phyloP scores from a whole-genome alignment of 129 eudicot genomes.

The Helichrysum umbraculigerum region DNA sequence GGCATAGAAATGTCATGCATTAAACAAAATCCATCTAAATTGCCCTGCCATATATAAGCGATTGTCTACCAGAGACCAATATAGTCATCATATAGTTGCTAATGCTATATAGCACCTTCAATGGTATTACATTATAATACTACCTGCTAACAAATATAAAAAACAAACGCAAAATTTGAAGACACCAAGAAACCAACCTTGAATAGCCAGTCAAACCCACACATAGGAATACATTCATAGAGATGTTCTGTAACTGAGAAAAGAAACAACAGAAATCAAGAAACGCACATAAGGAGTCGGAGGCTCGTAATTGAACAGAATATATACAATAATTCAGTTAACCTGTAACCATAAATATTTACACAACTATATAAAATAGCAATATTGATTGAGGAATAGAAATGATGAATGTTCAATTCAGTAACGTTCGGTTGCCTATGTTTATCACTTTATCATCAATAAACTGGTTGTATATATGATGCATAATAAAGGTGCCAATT shows the following conservation, averaged over 20 bases:
- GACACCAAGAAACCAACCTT: conserved; percentile 21
- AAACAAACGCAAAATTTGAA: conserved; percentile 21
- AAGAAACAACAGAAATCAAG: background rate
- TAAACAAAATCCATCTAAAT: too few species aligned
- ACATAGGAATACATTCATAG: conserved; percentile 3
- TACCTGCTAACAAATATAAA: conserved; percentile 18
- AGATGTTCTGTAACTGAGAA: conserved; percentile 20
- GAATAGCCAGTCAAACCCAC: conserved; percentile 22
- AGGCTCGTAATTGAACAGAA: background rate
- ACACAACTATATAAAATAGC: background rate
- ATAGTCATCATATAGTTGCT: background rate
- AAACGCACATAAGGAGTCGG: background rate
- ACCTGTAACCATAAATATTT: background rate
- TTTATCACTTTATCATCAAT: too few species aligned
- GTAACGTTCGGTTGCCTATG: too few species aligned
- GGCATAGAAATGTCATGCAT: too few species aligned
- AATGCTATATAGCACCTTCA: conserved; percentile 19
- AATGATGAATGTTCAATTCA: too few species aligned
- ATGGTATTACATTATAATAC: conserved; percentile 26
- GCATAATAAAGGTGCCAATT: too few species aligned
- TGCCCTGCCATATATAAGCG: background rate
- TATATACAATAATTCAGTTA: background rate
- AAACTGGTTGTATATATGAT: too few species aligned
- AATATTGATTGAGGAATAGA: too few species aligned
- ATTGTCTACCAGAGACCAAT: background rate